These are phyloP conservation scores for Xanthoparmelia taractica DNA, from an alignment of 495 filamentous ascomycete genomes.

Conservation along the genomic window DNA sequence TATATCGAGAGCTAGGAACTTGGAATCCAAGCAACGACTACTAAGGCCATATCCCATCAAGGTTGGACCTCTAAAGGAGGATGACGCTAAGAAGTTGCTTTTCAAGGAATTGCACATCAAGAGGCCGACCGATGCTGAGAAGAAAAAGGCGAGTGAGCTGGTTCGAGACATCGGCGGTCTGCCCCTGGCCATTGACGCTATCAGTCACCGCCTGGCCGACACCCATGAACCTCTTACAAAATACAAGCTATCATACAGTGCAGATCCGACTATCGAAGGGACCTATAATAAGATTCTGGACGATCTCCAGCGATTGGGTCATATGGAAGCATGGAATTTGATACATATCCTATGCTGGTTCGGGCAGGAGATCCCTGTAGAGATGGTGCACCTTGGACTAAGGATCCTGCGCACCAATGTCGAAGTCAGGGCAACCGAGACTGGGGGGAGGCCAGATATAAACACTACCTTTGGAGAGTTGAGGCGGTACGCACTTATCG, in stretches of 20 bases:
- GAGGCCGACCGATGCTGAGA: conserved; percentile 47
- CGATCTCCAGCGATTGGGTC: conserved; percentile 53
- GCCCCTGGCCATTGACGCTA: conserved; percentile 71
- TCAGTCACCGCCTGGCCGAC: conserved; percentile 64
- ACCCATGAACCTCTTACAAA: conserved; percentile 62
- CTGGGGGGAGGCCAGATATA: conserved; percentile 52
- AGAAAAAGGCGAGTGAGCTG: conserved; percentile 53
- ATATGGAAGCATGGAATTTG: conserved; percentile 58
- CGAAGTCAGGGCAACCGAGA: conserved; percentile 38
- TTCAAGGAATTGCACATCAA: conserved; percentile 49
- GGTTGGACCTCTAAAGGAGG: conserved; percentile 50
- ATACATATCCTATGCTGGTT: conserved; percentile 70
- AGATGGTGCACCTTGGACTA: conserved; percentile 61
- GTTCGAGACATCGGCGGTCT: conserved; percentile 63
- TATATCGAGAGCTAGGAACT: conserved; percentile 61
- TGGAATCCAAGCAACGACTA: conserved; percentile 59
- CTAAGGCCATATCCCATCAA: conserved; percentile 68
- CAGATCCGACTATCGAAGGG: conserved; percentile 57
- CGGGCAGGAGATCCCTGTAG: conserved; percentile 65
- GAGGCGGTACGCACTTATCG: conserved; percentile 63
- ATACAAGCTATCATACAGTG: conserved; percentile 61
- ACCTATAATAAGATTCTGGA: conserved; percentile 66
- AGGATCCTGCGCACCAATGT: conserved; percentile 47
- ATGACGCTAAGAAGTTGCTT: conserved; percentile 52
- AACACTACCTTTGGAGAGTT: conserved; percentile 61